Evolutionary conservation across 108 stramenopile genomes (phyloP), one percentile per base, ranked within the genome.

Genomic region (Skeletonema potamos): DNA sequence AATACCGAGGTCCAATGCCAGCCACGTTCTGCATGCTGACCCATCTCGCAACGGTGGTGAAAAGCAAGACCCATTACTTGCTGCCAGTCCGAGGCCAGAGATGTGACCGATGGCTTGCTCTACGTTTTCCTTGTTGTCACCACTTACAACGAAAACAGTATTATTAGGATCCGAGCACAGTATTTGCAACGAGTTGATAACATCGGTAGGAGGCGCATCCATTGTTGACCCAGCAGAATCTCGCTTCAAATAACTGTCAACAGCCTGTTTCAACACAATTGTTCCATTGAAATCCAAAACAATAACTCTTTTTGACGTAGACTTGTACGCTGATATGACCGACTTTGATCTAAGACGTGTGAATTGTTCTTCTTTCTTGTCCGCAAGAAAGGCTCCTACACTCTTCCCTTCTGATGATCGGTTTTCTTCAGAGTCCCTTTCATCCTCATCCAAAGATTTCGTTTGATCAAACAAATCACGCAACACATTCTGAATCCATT

Each of bases 211-310:
- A 30, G 64, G 80, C 12, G 70, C 62, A 58, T 64, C 55, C 8
- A 75, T 86, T 22, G 58, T 81, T 66, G 54, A 81, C 17, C 86
- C 87, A n/a, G 80, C 57, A 59, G 82, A 46, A 66, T 87, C 84
- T 37, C 80, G 74, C 68, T 94, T 94, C 58, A 94, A 62, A 69
- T 86, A 89, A 59, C 82, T 88, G 15, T 81, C 87, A 29, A 36
- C 54, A 9, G 77, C 79, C 68, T 92, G 90, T 63, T 90, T 88
- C 12, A 86, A 59, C 0, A 92, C 58, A 7, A 94, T 79, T 0
- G 90, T 88, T 12, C 93, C 92, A 26, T 89, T 90, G 66, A 88
- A 94, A 80, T 94, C 93, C 28, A 91, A 57, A 27, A 93, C 27
- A 30, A 94, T 76, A 6, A 94, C 74, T 8, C 93, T 67, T 28